phyloP scores from a whole-genome alignment of 2,329 filamentous ascomycete genomes.

The Ceratocystis ficicola region DNA sequence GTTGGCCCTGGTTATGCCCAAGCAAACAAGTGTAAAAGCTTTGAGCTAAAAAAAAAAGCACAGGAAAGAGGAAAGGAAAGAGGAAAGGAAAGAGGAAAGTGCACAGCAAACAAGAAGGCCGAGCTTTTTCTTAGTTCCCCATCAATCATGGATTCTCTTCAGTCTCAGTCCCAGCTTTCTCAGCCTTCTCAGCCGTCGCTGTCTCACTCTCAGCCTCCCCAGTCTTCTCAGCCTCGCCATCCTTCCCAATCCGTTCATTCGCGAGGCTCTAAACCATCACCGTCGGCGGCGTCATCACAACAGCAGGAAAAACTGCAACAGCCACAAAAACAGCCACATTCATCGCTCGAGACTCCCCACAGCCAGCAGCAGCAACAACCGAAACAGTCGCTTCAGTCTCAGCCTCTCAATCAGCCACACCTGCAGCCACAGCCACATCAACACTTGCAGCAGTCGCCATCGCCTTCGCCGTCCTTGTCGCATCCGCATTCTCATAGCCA shows the following conservation, averaged over 20 bases:
- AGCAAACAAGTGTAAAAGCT: constrained; percentile 7
- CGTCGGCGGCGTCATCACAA: background rate
- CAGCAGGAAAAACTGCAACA: background rate
- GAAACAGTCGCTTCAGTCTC: background rate
- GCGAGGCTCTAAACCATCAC: constrained; percentile 10
- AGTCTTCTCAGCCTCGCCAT: constrained; percentile 21
- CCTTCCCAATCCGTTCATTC: constrained; percentile 7
- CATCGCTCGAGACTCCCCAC: background rate
- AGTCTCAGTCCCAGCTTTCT: constrained; percentile 16
- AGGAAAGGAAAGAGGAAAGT: constrained; percentile 8
- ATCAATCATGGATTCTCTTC: constrained; percentile 20
- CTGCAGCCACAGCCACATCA: constrained; percentile 10
- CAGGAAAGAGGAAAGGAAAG: background rate
- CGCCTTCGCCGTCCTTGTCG: background rate
- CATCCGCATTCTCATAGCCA: background rate
- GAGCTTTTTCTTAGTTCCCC: constrained; percentile 7
- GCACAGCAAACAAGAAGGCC: background rate
- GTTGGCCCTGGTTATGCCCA: constrained; percentile 4
- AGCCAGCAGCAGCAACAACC: background rate
- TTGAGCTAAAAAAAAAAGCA: constrained; percentile 10
- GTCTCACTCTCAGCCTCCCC: constrained; percentile 12
- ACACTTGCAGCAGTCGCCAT: background rate
- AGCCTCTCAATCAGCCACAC: constrained; percentile 11
- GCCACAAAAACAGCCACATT: background rate
- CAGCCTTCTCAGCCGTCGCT: constrained; percentile 15